These are phyloP conservation scores for Russula virescens DNA, from an alignment of 768 basidiomycete genomes.

Conservation along the genomic window DNA sequence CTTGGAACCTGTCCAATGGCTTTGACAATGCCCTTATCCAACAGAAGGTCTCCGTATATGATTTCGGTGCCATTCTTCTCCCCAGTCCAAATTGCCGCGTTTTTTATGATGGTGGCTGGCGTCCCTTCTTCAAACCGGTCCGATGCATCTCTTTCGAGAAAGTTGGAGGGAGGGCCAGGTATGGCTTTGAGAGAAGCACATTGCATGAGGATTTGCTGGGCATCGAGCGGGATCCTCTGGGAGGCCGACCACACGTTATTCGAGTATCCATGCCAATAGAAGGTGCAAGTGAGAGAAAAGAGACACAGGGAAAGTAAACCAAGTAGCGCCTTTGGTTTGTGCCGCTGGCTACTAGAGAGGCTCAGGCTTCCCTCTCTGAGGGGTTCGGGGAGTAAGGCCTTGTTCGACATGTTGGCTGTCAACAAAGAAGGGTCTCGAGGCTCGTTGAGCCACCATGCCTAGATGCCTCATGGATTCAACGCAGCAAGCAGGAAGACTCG, in stretches of 20 bases:
- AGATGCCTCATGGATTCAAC: slow-evolving; percentile 14
- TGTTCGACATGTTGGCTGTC: slow-evolving; percentile 12
- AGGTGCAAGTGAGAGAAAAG: slow-evolving; percentile 6
- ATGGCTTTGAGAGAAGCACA: slow-evolving; percentile 30
- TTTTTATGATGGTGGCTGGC: slow-evolving; percentile 58
- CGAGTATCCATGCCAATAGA: slow-evolving; percentile 9
- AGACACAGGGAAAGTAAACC: slow-evolving; percentile 3
- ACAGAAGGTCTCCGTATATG: slow-evolving; percentile 54
- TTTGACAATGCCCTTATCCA: slow-evolving; percentile 61
- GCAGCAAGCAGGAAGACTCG: slow-evolving; percentile 11
- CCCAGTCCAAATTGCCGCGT: slow-evolving; percentile 65
- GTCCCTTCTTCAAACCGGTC: slow-evolving; percentile 67
- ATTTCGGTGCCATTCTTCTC: slow-evolving; percentile 49
- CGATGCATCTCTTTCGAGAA: slow-evolving; percentile 35
- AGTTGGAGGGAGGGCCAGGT: slow-evolving; percentile 32
- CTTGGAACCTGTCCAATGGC: slow-evolving; percentile 44
- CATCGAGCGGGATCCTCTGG: slow-evolving; percentile 26
- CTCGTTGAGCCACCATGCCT: slow-evolving; percentile 5
- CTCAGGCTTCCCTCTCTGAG: neutral
- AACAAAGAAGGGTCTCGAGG: neutral
- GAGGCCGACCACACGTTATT: neutral
- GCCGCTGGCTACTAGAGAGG: neutral
- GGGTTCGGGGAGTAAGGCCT: neutral
- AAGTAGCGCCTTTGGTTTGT: neutral
- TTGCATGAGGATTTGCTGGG: slow-evolving; percentile 28